Conservation (phyloP, 2,329 filamentous ascomycete genomes). For the Madurella fahalii region DNA sequence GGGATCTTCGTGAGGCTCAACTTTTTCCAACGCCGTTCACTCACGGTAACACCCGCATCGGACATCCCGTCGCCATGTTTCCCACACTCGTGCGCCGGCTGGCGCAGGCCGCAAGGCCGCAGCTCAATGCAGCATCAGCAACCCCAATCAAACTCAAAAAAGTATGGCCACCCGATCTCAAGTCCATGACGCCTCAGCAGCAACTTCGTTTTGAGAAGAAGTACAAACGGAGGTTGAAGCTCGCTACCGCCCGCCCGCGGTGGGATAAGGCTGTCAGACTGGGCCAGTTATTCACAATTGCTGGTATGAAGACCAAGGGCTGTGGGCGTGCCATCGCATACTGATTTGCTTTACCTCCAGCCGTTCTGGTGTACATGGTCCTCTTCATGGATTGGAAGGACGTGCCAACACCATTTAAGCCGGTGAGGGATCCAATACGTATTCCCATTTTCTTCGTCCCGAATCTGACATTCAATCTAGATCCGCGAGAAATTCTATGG, state of each 20-base stretch:
- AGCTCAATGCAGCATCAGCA: constrained; percentile 23
- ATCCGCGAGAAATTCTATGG: constrained; percentile 39
- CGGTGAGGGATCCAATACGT: constrained; percentile 36
- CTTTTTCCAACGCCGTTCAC: neutral
- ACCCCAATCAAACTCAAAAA: constrained; percentile 65
- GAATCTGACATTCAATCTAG: constrained; percentile 27
- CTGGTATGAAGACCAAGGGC: constrained; percentile 41
- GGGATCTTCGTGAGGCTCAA: neutral
- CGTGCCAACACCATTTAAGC: constrained; percentile 46
- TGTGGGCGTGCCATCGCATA: neutral
- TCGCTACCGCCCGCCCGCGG: constrained; percentile 56
- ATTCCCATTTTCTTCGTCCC: neutral
- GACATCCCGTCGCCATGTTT: constrained; percentile 36
- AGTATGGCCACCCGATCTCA: constrained; percentile 74
- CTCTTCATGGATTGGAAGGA: constrained; percentile 58
- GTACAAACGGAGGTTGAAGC: constrained; percentile 64
- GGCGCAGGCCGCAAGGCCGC: constrained; percentile 29
- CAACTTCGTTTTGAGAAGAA: constrained; percentile 76
- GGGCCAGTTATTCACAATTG: constrained; percentile 56
- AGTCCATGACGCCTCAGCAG: constrained; percentile 63
- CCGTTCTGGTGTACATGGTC: constrained; percentile 52
- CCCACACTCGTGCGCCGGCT: constrained; percentile 43
- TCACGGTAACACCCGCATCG: neutral
- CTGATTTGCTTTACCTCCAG: constrained; percentile 32
- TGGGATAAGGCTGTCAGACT: constrained; percentile 65